Conservation (phyloP, 129 eudicot genomes). For the Helianthus tuberosus region DNA sequence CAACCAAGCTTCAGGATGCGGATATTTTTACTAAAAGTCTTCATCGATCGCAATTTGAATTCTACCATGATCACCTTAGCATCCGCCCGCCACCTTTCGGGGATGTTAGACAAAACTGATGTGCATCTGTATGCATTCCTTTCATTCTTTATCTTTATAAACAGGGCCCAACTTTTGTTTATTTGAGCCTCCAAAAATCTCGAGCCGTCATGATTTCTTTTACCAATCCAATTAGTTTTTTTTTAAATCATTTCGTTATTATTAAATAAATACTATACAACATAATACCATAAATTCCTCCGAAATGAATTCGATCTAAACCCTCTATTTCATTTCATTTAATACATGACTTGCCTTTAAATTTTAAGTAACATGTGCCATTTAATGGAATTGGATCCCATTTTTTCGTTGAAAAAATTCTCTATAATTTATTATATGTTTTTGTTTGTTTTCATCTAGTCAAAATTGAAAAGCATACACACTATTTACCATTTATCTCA, state of each 20-base stretch:
- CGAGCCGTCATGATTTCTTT: too few relatives aligned
- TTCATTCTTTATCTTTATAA: too few relatives aligned
- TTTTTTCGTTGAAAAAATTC: neutral
- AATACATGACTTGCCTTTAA: slow-evolving; percentile 23
- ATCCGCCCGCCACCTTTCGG: too few relatives aligned
- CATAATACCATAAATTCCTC: neutral
- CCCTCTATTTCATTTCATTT: neutral
- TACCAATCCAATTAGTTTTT: too few relatives aligned
- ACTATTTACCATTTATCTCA: neutral
- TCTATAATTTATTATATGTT: neutral
- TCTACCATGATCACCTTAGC: too few relatives aligned
- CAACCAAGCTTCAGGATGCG: too few relatives aligned
- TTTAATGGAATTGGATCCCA: slow-evolving; percentile 25
- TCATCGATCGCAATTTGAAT: too few relatives aligned
- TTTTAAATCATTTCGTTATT: neutral
- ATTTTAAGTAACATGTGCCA: slow-evolving; percentile 34
- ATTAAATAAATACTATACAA: too few relatives aligned
- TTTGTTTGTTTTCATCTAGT: neutral
- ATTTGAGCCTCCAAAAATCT: neutral
- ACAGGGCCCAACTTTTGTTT: too few relatives aligned
- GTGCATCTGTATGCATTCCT: too few relatives aligned
- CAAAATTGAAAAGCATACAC: neutral
- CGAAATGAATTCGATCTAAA: neutral
- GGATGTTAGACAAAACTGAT: too few relatives aligned
- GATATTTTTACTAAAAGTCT: too few relatives aligned